phyloP scores from a whole-genome alignment of 805 yeast genomes.

The Monosporozyma solicola region DNA sequence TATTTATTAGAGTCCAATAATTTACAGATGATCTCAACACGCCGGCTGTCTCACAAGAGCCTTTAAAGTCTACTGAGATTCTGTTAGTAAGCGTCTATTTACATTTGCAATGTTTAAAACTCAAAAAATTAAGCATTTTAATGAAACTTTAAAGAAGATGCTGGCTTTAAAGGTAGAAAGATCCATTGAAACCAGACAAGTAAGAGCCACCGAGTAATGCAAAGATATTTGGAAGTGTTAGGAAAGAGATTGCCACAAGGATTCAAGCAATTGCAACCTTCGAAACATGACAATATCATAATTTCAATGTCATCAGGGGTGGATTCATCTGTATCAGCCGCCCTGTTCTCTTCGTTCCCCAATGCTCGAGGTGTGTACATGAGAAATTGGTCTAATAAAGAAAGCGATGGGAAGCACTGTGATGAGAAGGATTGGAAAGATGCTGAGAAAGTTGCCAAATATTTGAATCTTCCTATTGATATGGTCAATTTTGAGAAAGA shows the following conservation, averaged over 20 bases:
- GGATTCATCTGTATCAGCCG: constrained; percentile 86
- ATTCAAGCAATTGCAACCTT: constrained; percentile 30
- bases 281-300: constrained; percentile 48
- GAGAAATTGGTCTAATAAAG: constrained; percentile 75
- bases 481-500: constrained; percentile 80
- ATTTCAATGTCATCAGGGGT: constrained; percentile 97
- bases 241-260: constrained; percentile 2
- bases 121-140: too few species aligned
- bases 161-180: not conserved
- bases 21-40: too few species aligned
- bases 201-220: not conserved
- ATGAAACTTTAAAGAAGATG: not conserved
- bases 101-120: too few species aligned
- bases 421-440: constrained; percentile 86
- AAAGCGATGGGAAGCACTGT: constrained; percentile 36
- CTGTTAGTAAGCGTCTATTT: too few species aligned
- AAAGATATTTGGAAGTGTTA: not conserved
- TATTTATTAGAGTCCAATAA: too few species aligned
- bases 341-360: constrained; percentile 46
- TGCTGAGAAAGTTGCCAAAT: constrained; percentile 55
- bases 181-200: not conserved
- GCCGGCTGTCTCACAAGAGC: too few species aligned
- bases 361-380: constrained; percentile 79
- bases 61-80: too few species aligned
- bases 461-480: constrained; percentile 58